Percentiles rank a stretch among this genome's conserved stretches.
phyloP scores from a whole-genome alignment of 2,329 filamentous ascomycete species.

The Dothiorella sarmentorum region DNA sequence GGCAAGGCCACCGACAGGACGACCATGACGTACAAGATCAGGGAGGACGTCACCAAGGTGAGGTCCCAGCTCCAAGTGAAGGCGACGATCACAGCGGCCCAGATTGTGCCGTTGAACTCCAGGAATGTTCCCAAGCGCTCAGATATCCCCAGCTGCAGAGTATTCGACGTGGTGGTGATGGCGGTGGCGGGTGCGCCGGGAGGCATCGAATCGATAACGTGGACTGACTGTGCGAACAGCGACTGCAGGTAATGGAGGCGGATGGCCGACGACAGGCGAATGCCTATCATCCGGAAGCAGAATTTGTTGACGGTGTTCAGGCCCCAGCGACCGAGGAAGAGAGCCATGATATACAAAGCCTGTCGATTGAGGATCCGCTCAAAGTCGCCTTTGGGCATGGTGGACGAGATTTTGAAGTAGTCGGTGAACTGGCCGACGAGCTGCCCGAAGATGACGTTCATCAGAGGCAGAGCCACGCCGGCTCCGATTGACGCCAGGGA shows the following conservation, averaged over 20 bases:
- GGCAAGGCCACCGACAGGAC: constrained; percentile 20
- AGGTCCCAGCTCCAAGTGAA: constrained; percentile 53
- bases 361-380: not conserved
- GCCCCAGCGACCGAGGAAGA: constrained; percentile 37
- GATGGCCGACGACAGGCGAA: constrained; percentile 50
- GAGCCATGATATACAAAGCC: constrained; percentile 31
- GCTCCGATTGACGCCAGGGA: not conserved
- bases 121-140: constrained; percentile 48
- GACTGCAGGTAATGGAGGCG: constrained; percentile 50
- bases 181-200: constrained; percentile 50
- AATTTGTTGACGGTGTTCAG: constrained; percentile 34
- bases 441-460: constrained; percentile 5
- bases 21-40: constrained; percentile 31
- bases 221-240: constrained; percentile 50
- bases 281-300: constrained; percentile 48
- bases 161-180: constrained; percentile 53
- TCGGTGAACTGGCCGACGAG: not conserved
- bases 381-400: not conserved
- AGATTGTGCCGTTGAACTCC: constrained; percentile 40
- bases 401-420: not conserved
- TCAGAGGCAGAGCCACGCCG: not conserved
- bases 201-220: constrained; percentile 49
- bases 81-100: constrained; percentile 49
- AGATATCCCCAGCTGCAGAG: constrained; percentile 54
- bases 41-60: constrained; percentile 49